Base-by-base conservation (phyloP, 2,329 filamentous ascomycete genomes). In the Cladosporium oxysporum region DNA sequence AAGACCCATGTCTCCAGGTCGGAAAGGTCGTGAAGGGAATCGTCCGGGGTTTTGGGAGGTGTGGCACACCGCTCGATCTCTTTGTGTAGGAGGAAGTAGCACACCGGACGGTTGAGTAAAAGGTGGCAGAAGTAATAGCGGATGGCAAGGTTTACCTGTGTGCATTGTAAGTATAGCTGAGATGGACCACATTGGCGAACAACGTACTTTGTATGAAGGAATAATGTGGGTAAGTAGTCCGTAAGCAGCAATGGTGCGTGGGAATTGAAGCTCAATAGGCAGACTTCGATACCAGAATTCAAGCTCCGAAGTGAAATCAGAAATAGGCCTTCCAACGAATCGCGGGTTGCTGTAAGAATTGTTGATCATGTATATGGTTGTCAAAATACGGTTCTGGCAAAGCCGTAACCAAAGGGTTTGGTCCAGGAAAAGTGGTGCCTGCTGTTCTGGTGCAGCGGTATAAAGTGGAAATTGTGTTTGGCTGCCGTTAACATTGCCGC, bases 111-210 rank as follows among this genome's bases (percentile, higher is more conserved):
- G 14, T 65, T 65, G 26, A 65, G 41, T 23, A 65, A 21, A 31
- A 65, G 59, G 57, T 65, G 63, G 31, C 63, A 65, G 57, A 65
- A 60, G n/a, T 65, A 65, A n/a, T 65, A 65, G 10, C 63, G 55
- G 18, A 60, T 65, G 16, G 63, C 63, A 21, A 65, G 33, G 33
- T 65, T 65, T 47, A 65, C 57, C 63, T 65, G 21, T 21, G 3
- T 44, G 57, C 2, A n/a, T 18, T 47, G 35, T 59, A 16, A 59
- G 33, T 18, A 47, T 37, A 26, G 31, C 16, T 11, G 31, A 21
- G 41, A n/a, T 5, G 53, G 5, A 18, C 5, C n/a, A 59, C 21
- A 11, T 16, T 8, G n/a, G 7, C 1, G 28, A n/a, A 18, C 23
- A 18, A 31, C 57, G 14, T 31, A 65, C 55, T 41, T 65, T 65